A percentile compares a stretch with the other conserved stretches of the same genome.
phyloP scores from a whole-genome alignment of 2,329 filamentous ascomycete species.

The Aureobasidium subglaciale region DNA sequence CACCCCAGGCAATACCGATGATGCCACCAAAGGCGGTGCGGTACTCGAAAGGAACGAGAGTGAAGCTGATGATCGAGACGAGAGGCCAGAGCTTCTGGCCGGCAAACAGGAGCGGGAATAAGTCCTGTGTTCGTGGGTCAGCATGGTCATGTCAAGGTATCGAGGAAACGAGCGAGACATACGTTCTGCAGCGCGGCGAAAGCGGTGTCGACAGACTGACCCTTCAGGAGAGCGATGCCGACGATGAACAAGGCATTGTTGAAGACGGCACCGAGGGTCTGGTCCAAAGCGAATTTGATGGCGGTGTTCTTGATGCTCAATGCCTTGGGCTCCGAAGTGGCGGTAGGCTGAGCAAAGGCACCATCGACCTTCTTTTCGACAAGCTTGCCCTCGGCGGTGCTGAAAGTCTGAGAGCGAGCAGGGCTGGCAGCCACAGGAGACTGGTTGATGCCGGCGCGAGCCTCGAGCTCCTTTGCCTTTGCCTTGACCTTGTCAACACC shows the following conservation, averaged over 20 bases:
- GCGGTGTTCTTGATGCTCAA: conserved; percentile 56
- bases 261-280: conserved; percentile 56
- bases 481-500: conserved; percentile 12
- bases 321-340: conserved; percentile 10
- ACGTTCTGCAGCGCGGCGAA: conserved; percentile 9
- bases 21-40: conserved; percentile 64
- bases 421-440: neutral
- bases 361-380: conserved; percentile 8
- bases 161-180: neutral
- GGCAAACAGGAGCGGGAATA: conserved; percentile 52
- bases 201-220: conserved; percentile 19
- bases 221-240: conserved; percentile 52
- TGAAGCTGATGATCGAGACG: conserved; percentile 64
- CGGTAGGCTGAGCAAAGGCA: neutral
- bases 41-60: conserved; percentile 62
- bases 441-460: conserved; percentile 8
- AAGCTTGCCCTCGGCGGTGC: neutral
- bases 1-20: conserved; percentile 66
- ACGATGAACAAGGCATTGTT: conserved; percentile 60
- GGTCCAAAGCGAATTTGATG: conserved; percentile 62
- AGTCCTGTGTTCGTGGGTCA: conserved; percentile 30
- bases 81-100: conserved; percentile 67
- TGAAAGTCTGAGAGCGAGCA: conserved; percentile 4
- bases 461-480: conserved; percentile 12
- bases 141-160: neutral